phyloP scores from a whole-genome alignment of 2,329 filamentous ascomycete genomes.

The Penicillium sp. region DNA sequence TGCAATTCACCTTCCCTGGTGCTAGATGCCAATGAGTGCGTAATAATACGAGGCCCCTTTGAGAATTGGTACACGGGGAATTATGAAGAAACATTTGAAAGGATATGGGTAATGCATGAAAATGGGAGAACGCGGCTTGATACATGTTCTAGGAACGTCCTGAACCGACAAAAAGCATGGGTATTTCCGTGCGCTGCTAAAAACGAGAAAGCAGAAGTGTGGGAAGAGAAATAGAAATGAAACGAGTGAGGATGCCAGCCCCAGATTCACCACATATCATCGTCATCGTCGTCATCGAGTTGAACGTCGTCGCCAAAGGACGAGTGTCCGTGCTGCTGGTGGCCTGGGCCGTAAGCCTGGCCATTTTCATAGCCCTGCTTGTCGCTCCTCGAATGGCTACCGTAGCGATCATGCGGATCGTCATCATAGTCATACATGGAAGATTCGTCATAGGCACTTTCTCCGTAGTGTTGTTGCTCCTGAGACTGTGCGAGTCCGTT shows the following conservation, averaged over 20 bases:
- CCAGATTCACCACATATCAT: slow-evolving; percentile 51
- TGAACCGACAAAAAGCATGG: slow-evolving; percentile 31
- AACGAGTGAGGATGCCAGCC: slow-evolving; percentile 22
- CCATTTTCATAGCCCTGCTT: slow-evolving; percentile 43
- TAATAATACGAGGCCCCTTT: slow-evolving; percentile 2
- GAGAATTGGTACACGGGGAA: not conserved
- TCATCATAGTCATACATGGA: slow-evolving; percentile 55
- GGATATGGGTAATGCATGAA: slow-evolving; percentile 4
- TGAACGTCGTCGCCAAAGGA: slow-evolving; percentile 45
- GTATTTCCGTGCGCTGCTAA: slow-evolving; percentile 33
- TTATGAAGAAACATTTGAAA: slow-evolving; percentile 2
- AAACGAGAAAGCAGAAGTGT: slow-evolving; percentile 27
- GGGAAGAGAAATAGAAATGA: slow-evolving; percentile 15
- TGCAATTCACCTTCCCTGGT: not conserved
- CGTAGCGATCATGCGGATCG: slow-evolving; percentile 40
- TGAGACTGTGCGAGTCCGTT: slow-evolving; percentile 18
- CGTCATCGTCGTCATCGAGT: slow-evolving; percentile 46
- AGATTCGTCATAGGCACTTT: slow-evolving; percentile 50
- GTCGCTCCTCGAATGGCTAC: slow-evolving; percentile 39
- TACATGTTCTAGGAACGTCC: slow-evolving; percentile 31
- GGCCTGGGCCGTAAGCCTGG: slow-evolving; percentile 35
- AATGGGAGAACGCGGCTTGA: slow-evolving; percentile 17
- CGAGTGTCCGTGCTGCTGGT: slow-evolving; percentile 43
- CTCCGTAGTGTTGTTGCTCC: slow-evolving; percentile 38
- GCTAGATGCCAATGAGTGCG: not conserved